phyloP scores from a whole-genome alignment of 257 asterid genomes.

The Nicotiana noctiflora region DNA sequence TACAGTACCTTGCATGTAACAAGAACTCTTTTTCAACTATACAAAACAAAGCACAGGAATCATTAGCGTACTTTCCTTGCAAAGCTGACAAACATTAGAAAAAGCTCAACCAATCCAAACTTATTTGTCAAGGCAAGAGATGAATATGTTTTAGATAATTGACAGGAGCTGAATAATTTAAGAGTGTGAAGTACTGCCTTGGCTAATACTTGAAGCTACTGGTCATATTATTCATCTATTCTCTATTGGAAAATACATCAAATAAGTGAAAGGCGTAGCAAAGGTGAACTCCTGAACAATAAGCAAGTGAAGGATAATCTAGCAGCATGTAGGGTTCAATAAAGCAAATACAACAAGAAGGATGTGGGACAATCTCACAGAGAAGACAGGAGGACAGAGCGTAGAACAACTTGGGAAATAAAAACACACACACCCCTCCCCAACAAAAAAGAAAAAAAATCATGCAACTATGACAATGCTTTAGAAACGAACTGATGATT shows the following conservation, averaged over 20 bases:
- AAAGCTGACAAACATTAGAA: background rate
- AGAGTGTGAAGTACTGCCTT: background rate
- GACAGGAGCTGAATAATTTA: background rate
- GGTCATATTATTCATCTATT: background rate
- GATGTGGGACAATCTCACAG: background rate
- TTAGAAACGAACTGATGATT: background rate
- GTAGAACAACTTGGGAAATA: constrained; percentile 3
- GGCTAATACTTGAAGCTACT: background rate
- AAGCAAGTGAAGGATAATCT: background rate
- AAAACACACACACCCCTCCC: background rate
- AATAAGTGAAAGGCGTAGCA: background rate
- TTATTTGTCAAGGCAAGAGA: background rate
- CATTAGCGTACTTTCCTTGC: background rate
- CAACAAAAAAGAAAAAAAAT: background rate
- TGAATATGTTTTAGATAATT: background rate
- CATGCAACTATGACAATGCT: background rate
- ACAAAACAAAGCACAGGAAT: background rate
- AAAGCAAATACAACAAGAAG: background rate
- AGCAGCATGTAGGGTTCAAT: background rate
- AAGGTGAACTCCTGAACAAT: background rate
- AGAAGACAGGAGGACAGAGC: background rate
- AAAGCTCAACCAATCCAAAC: background rate
- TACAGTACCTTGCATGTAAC: background rate
- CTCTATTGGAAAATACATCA: background rate
- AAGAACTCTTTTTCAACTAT: background rate